A percentile compares a stretch with the other conserved stretches of the same genome.
Evolutionary conservation across 1,139 yeast genomes (phyloP).

Genomic region (Suhomyces coccinellae): DNA sequence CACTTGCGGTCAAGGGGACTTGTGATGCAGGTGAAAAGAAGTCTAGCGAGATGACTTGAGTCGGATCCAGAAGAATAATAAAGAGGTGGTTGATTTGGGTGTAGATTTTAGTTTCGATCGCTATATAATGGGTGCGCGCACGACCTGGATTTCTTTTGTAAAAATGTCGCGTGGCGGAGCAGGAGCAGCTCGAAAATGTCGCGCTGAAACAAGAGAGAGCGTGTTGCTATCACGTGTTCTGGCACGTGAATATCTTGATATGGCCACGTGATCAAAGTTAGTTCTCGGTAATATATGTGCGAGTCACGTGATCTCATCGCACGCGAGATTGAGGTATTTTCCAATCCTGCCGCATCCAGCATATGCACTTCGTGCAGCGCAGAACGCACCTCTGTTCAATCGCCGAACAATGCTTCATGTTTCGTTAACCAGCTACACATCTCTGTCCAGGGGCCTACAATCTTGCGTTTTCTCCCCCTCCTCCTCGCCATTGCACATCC

Average conservation of each 20-base stretch:
- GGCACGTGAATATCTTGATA: not conserved
- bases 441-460: too few relatives aligned
- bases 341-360: not conserved
- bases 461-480: too few relatives aligned
- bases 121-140: slow-evolving; percentile 4
- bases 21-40: not conserved
- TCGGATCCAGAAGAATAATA: not conserved
- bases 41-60: not conserved
- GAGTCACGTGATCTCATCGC: not conserved
- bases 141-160: slow-evolving; percentile 4
- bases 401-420: too few relatives aligned
- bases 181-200: not conserved
- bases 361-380: too few relatives aligned
- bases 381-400: too few relatives aligned
- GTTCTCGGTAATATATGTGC: too few relatives aligned
- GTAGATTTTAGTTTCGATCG: slow-evolving; percentile 2
- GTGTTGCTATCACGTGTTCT: not conserved
- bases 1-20: not conserved
- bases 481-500: too few relatives aligned
- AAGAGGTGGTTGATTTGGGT: slow-evolving; percentile 1
- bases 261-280: not conserved
- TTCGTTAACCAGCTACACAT: too few relatives aligned
- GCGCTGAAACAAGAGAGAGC: not conserved
- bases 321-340: not conserved
- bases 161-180: slow-evolving; percentile 8